phyloP scores from a whole-genome alignment of 2,329 filamentous ascomycete species.

The Coniochaeta hoffmannii region DNA sequence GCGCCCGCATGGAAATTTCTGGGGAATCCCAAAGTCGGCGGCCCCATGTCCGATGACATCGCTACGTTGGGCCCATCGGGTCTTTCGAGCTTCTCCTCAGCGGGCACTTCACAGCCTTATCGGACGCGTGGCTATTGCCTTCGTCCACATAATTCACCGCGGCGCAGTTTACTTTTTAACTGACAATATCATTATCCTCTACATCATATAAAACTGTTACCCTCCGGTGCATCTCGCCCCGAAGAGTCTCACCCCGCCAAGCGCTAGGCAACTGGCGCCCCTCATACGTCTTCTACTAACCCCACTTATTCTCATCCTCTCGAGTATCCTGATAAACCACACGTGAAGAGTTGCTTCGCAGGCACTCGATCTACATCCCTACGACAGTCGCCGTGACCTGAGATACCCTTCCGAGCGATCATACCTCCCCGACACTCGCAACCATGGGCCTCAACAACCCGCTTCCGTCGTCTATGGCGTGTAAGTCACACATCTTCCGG shows the following conservation, averaged over 20 bases:
- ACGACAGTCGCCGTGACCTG: not conserved
- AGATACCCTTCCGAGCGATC: not conserved
- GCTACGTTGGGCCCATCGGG: not conserved
- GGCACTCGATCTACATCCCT: not conserved
- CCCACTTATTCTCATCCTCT: not conserved
- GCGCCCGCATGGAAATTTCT: not conserved
- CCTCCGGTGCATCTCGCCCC: not conserved
- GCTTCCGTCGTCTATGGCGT: conserved; percentile 59
- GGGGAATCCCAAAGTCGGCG: not conserved
- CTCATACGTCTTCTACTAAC: not conserved
- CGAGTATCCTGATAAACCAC: not conserved
- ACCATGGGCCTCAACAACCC: conserved; percentile 60
- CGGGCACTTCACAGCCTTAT: not conserved
- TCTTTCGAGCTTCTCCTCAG: not conserved
- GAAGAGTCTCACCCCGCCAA: not conserved
- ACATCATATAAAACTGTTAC: not conserved
- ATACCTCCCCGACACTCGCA: not conserved
- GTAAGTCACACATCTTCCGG: conserved; percentile 39
- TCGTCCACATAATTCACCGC: not conserved
- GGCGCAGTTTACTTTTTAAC: not conserved
- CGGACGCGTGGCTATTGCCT: not conserved
- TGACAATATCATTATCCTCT: not conserved
- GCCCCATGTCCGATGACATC: not conserved
- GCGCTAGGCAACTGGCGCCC: not conserved
- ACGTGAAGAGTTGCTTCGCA: not conserved